Percentiles rank a stretch among this genome's conserved stretches.
These are phyloP conservation scores for Actinomortierella wolfii DNA, from an alignment of 371 early-diverging fungal genomes.

Conservation along the genomic window DNA sequence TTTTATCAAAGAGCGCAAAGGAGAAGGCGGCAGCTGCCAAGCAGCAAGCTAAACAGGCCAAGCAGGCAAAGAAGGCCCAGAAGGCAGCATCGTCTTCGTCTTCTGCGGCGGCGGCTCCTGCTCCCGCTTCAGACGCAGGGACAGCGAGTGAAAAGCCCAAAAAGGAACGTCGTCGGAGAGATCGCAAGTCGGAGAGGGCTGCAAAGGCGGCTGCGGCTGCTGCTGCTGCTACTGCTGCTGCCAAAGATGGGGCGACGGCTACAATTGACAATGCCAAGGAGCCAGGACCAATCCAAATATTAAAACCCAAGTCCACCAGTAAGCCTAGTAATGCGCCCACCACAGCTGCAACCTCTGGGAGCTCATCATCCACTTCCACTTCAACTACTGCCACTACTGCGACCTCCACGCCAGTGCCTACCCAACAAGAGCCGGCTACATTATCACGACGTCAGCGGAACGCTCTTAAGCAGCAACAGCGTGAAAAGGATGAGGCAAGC, in stretches of 20 bases:
- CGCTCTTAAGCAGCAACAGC: constrained; percentile 14
- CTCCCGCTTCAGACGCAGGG: constrained; percentile 15
- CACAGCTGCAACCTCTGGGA: no score
- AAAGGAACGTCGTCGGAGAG: background rate
- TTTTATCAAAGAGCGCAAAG: constrained; percentile 35
- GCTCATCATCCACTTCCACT: background rate
- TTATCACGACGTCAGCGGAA: constrained; percentile 6
- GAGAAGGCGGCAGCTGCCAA: constrained; percentile 8
- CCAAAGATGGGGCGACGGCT: constrained; percentile 8
- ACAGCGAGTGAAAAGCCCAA: constrained; percentile 7
- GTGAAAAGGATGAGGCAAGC: no score
- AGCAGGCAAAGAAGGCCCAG: constrained; percentile 11
- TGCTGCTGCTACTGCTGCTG: background rate
- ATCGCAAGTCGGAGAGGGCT: background rate
- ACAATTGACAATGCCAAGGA: background rate
- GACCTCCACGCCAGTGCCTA: background rate
- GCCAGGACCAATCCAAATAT: constrained; percentile 17
- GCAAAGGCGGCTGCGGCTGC: background rate
- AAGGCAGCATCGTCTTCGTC: constrained; percentile 1
- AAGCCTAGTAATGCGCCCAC: background rate
- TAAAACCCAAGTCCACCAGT: constrained; percentile 22
- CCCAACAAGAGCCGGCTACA: background rate
- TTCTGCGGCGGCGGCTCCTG: constrained; percentile 8
- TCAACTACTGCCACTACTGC: background rate
- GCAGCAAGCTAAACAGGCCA: constrained; percentile 8